These are phyloP conservation scores for Luffa aegyptiaca DNA, from an alignment of 306 rosid species.

Conservation along the genomic window DNA sequence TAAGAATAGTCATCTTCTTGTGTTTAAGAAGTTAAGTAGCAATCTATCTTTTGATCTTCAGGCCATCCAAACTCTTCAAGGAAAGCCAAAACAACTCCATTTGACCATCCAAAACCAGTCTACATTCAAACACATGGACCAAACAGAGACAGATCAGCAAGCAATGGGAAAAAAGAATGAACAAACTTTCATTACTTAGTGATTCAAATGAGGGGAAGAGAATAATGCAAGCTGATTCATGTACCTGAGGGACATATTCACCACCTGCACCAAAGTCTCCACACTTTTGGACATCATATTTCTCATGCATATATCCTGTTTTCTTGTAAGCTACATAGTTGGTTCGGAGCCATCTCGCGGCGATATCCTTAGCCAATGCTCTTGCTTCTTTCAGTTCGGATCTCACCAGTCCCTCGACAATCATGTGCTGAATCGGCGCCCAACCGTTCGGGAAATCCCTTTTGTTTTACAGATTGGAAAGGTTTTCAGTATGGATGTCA, in stretches of 20 bases:
- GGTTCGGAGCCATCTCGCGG: conserved; percentile 66
- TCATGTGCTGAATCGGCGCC: conserved; percentile 93
- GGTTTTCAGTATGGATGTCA: not conserved
- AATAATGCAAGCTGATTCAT: not conserved
- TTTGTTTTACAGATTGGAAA: conserved; percentile 4
- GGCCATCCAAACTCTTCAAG: conserved; percentile 99
- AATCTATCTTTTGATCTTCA: conserved; percentile 39
- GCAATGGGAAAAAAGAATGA: not conserved
- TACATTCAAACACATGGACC: conserved; percentile 23
- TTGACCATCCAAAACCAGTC: conserved; percentile 99
- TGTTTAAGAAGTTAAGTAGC: conserved; percentile 7
- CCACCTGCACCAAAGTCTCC: conserved; percentile 89
- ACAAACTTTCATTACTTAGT: not conserved
- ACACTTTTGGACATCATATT: conserved; percentile 53
- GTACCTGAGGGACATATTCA: conserved; percentile 71
- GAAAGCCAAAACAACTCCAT: conserved; percentile 83
- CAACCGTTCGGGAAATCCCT: conserved; percentile 99
- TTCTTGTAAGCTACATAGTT: conserved; percentile 63
- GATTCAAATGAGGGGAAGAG: not conserved
- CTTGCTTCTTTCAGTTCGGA: conserved; percentile 67
- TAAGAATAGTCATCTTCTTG: not conserved
- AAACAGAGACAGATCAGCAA: not conserved
- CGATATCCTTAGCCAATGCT: conserved; percentile 63
- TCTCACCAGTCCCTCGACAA: conserved; percentile 73
- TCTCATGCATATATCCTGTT: conserved; percentile 75